Conservation (phyloP, 768 basidiomycete species). For the Leccinum imitatum region DNA sequence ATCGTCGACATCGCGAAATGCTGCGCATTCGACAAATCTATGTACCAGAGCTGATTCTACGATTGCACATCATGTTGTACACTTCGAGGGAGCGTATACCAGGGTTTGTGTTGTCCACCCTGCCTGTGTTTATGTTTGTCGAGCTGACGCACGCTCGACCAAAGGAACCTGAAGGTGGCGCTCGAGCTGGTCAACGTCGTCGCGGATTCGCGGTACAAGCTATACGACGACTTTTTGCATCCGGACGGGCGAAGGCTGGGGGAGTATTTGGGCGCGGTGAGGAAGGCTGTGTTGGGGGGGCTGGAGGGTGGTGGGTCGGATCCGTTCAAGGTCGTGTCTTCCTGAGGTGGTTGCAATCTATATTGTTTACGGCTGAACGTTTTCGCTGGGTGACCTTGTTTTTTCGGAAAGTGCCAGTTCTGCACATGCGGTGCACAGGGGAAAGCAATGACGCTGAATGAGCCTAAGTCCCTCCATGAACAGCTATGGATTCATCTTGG, state of each 20-base stretch:
- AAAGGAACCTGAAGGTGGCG: slow-evolving; percentile 73
- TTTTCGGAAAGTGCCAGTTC: no score
- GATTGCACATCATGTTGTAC: slow-evolving; percentile 73
- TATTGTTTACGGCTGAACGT: no score
- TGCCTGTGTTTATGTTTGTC: background rate
- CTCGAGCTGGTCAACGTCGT: slow-evolving; percentile 81
- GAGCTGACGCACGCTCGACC: slow-evolving; percentile 1
- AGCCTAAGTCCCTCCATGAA: no score
- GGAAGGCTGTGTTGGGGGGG: slow-evolving; percentile 68
- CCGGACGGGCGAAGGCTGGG: slow-evolving; percentile 59
- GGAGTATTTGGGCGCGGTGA: slow-evolving; percentile 73
- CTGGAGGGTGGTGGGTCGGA: slow-evolving; percentile 76
- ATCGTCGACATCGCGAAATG: slow-evolving; percentile 64
- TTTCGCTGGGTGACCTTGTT: no score
- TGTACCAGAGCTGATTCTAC: slow-evolving; percentile 85
- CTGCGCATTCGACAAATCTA: slow-evolving; percentile 84
- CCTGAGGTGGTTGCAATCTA: slow-evolving; percentile 9
- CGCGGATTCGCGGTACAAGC: slow-evolving; percentile 80
- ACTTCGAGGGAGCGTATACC: slow-evolving; percentile 62
- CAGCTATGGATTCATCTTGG: no score
- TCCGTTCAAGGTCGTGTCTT: slow-evolving; percentile 54
- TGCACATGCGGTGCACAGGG: no score
- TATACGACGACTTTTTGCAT: slow-evolving; percentile 81
- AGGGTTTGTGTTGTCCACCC: slow-evolving; percentile 48
- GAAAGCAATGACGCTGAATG: no score